Conservation (phyloP, 148 eudicot genomes). For the Silene latifolia region DNA sequence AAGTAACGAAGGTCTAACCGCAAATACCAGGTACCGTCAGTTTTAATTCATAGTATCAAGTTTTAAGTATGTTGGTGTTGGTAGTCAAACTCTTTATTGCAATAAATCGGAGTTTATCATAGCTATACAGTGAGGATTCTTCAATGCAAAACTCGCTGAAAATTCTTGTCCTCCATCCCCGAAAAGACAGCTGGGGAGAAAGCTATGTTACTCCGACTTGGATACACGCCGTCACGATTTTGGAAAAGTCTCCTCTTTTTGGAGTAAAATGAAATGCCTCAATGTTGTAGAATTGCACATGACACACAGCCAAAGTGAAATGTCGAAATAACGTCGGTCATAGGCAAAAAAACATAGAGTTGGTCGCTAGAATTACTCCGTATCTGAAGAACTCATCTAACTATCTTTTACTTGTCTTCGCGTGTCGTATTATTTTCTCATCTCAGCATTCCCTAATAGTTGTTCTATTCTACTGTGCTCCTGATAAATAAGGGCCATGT, state of each 20-base stretch:
- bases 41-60: not conserved
- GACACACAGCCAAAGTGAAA: no score
- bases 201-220: not conserved
- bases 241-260: not conserved
- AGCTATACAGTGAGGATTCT: not conserved
- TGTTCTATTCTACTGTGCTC: not conserved
- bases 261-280: not conserved
- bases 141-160: slow-evolving; percentile 1
- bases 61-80: not conserved
- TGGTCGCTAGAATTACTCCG: not conserved
- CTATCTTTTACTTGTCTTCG: not conserved
- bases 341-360: not conserved
- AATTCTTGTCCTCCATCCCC: not conserved
- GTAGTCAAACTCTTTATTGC: no score
- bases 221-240: not conserved
- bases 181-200: not conserved
- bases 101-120: not conserved
- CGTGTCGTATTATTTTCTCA: not conserved
- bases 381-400: no score
- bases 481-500: not conserved
- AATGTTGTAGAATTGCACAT: no score
- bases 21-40: slow-evolving; percentile 45
- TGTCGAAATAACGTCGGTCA: not conserved
- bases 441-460: not conserved
- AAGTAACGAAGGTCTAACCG: slow-evolving; percentile 35